phyloP scores from a whole-genome alignment of 495 filamentous ascomycete species.

The Articulospora tetracladia region DNA sequence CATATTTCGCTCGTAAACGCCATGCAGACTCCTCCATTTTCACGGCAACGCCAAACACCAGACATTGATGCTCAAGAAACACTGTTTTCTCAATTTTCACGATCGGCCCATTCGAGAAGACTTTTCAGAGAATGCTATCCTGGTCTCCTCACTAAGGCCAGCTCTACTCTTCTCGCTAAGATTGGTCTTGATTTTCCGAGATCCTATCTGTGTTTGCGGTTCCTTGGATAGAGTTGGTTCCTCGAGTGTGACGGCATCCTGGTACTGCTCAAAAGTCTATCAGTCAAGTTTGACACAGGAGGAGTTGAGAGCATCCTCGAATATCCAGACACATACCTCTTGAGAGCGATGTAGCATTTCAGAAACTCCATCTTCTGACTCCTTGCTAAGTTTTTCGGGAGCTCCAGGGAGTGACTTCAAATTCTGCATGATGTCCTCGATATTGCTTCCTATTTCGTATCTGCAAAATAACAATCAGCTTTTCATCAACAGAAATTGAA shows the following conservation, averaged over 20 bases:
- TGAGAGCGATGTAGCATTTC: background rate
- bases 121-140: too few species aligned
- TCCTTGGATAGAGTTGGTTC: background rate
- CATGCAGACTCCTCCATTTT: too few species aligned
- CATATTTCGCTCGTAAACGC: too few species aligned
- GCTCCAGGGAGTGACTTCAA: constrained; percentile 1
- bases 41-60: too few species aligned
- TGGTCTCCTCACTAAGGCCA: background rate
- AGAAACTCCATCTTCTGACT: background rate
- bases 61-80: too few species aligned
- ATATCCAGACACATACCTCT: background rate
- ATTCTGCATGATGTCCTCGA: constrained; percentile 10
- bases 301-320: background rate
- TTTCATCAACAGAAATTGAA: background rate
- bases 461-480: constrained; percentile 1
- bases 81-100: too few species aligned
- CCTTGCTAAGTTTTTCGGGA: constrained; percentile 1
- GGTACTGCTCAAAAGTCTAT: background rate
- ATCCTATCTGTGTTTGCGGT: background rate
- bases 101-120: too few species aligned
- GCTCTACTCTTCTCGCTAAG: background rate
- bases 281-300: background rate
- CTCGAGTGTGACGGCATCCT: background rate
- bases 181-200: background rate
- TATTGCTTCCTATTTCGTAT: constrained; percentile 16